A percentile compares a stretch with the other conserved stretches of the same genome.
Conservation (phyloP, 345 rosid species). For the Lepidium sativum region DNA sequence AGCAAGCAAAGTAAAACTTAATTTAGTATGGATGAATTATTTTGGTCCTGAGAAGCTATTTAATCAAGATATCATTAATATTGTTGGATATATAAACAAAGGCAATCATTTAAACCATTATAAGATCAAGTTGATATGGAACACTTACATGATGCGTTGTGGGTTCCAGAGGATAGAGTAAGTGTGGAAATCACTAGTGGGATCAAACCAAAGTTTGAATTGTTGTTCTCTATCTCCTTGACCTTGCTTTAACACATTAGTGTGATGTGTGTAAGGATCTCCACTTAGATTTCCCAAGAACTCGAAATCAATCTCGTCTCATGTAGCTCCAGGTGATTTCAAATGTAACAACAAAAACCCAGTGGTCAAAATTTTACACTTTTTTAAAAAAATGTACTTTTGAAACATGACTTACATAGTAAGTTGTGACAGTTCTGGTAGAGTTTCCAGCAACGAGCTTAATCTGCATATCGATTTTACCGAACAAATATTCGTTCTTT, state of each 20-base stretch:
- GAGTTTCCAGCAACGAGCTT: constrained; percentile 52
- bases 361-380: neutral
- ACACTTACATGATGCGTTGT: no score
- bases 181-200: constrained; percentile 55
- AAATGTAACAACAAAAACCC: constrained; percentile 23
- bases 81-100: no score
- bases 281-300: constrained; percentile 58
- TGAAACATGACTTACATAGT: constrained; percentile 29
- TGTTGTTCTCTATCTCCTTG: constrained; percentile 63
- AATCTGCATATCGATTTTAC: constrained; percentile 44
- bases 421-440: constrained; percentile 56
- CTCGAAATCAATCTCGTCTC: constrained; percentile 70
- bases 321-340: constrained; percentile 44
- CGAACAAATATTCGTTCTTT: constrained; percentile 42
- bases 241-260: constrained; percentile 50
- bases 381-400: neutral
- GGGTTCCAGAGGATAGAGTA: constrained; percentile 64
- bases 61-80: no score
- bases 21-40: no score
- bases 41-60: no score
- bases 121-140: no score
- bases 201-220: constrained; percentile 61
- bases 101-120: no score
- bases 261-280: constrained; percentile 57
- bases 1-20: no score